phyloP scores from a whole-genome alignment of 257 asterid species.

The Handroanthus guayacan region DNA sequence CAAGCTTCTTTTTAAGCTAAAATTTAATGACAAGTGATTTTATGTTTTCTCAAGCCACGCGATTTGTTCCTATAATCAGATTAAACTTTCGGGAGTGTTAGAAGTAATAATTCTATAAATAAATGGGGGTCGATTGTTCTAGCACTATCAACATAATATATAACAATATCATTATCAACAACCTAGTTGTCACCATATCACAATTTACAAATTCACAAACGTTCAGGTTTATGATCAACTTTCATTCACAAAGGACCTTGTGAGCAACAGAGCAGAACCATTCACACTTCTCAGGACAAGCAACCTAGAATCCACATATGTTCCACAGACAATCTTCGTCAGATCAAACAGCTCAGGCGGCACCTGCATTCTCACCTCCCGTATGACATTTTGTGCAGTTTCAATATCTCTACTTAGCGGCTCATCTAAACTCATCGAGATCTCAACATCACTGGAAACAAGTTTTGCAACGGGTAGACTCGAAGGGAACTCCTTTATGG shows the following conservation, averaged over 20 bases:
- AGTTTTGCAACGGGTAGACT: constrained; percentile 87
- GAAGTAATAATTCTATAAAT: too few species aligned
- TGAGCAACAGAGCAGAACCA: constrained; percentile 77
- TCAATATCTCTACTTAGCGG: constrained; percentile 51
- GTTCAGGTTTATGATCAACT: neutral
- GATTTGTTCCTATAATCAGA: too few species aligned
- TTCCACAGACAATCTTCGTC: constrained; percentile 84
- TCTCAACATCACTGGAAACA: constrained; percentile 57
- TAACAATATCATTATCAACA: neutral
- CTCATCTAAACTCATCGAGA: constrained; percentile 64
- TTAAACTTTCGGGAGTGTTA: too few species aligned
- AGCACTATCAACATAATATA: too few species aligned
- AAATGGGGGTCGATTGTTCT: too few species aligned
- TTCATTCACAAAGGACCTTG: constrained; percentile 54
- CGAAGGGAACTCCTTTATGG: constrained; percentile 72
- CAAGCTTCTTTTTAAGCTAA: too few species aligned
- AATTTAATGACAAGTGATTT: too few species aligned
- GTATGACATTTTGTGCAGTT: constrained; percentile 59
- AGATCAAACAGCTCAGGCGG: constrained; percentile 87
- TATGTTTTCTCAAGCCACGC: too few species aligned
- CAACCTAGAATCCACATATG: constrained; percentile 84
- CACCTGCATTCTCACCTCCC: constrained; percentile 71
- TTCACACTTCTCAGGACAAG: constrained; percentile 70
- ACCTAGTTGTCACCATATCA: constrained; percentile 7
- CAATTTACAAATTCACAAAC: neutral